Evolutionary conservation across 176 grass and related monocot species (phyloP), one percentile per base, ranked within the genome.

Genomic region (Juncus effusus): DNA sequence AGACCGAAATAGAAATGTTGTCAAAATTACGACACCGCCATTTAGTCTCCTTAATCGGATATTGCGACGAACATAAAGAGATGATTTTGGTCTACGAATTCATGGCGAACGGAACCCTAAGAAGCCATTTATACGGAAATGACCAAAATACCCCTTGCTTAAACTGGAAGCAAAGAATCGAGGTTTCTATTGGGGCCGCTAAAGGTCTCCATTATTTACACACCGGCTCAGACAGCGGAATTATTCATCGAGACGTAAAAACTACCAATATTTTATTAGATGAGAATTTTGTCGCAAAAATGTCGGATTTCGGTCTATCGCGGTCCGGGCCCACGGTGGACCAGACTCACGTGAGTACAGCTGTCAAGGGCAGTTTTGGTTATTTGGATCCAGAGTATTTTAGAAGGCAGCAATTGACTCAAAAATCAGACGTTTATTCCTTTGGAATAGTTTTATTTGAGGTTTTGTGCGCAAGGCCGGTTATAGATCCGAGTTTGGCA

Each of bases 341-440:
- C n/a, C 93, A 97, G 50, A 92, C 93, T 56, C 93, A 97, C 72
- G 93, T 97, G 45, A 97, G 88, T 64, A 97, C 93, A 67, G 93
- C 93, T 54, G 88, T 92, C 36, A 97, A 81, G 42, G 93, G 88
- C 38, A 97, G 93, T 74, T 97, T 97, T 0, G 93, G 93, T n/a
- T 97, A 97, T 79, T 83, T 97, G 40, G 93, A 97, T 61, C 93
- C 88, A 0, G 93, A 97, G 52, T 97, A 97, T 64, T 97, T 89
- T 38, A 62, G 93, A 38, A 83, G 87, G 73, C 93, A 97, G 70
- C 93, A 92, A 15, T 60, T 97, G 12, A 97, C 88, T 9, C 93
- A 97, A 56, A 97, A 97, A 64, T 97, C 93, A 0, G 93, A 97
- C 75, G 93, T 97, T 9, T 97, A 97, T 38, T 97, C 93, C 56